A percentile compares a stretch with the other conserved stretches of the same genome.
Evolutionary conservation across 371 early-diverging fungal genomes (phyloP).

Genomic region (Mucor velutinosus): DNA sequence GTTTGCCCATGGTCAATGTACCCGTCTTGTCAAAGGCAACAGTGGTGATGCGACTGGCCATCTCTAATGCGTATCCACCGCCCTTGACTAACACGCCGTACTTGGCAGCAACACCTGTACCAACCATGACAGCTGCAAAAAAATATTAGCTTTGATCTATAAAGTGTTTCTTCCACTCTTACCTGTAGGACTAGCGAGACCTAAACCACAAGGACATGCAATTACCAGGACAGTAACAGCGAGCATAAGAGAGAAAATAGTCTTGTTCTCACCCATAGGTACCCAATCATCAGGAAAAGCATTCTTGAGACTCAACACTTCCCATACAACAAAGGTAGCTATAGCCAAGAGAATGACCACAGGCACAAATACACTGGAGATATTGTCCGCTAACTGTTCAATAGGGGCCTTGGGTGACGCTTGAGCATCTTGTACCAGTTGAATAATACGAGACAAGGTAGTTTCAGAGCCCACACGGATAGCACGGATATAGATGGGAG

Average conservation of each 20-base stretch:
- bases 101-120: conserved; percentile 83
- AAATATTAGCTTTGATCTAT: not conserved
- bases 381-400: conserved; percentile 65
- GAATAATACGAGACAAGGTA: conserved; percentile 65
- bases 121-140: conserved; percentile 80
- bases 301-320: conserved; percentile 35
- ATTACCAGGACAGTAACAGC: conserved; percentile 71
- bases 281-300: conserved; percentile 51
- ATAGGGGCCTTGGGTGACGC: conserved; percentile 69
- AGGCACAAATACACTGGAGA: conserved; percentile 64
- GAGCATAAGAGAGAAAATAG: conserved; percentile 43
- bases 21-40: conserved; percentile 94
- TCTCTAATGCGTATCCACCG: conserved; percentile 53
- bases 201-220: conserved; percentile 76
- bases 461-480: conserved; percentile 63
- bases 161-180: not conserved
- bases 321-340: conserved; percentile 62
- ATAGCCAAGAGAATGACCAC: conserved; percentile 59
- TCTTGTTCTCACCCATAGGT: conserved; percentile 44
- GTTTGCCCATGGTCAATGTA: conserved; percentile 74
- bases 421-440: conserved; percentile 71
- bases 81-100: conserved; percentile 63
- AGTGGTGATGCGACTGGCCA: conserved; percentile 89
- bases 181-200: conserved; percentile 79
- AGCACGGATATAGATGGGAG: conserved; percentile 61